Conservation (phyloP, 208 protist genomes). For the Trypanosomatidae sp. region DNA sequence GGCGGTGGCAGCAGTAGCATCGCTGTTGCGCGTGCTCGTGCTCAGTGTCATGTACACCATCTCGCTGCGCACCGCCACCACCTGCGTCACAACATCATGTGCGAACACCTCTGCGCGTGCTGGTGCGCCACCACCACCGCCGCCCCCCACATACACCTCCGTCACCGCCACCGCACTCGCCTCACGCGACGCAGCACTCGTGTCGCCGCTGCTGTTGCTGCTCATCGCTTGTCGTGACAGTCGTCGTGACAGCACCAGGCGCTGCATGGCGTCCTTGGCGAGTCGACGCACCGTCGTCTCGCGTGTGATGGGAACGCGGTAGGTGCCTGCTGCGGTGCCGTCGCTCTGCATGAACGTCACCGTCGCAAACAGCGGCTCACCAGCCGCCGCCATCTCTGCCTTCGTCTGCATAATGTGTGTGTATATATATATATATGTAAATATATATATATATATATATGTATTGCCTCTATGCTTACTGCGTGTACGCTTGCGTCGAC, state of each 20-base stretch:
- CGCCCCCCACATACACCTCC: constrained; percentile 55
- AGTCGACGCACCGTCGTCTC: constrained; percentile 60
- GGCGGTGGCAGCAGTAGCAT: constrained; percentile 2
- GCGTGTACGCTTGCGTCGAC: too few relatives aligned
- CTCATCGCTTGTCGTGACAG: constrained; percentile 1
- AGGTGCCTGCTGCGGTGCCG: constrained; percentile 15
- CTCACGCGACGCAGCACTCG: too few relatives aligned
- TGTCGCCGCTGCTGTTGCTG: constrained; percentile 11
- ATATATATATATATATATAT: too few relatives aligned
- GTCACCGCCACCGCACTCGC: too few relatives aligned
- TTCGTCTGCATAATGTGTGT: too few relatives aligned
- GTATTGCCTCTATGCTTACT: too few relatives aligned
- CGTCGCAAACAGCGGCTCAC: constrained; percentile 73
- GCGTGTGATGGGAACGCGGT: constrained; percentile 58
- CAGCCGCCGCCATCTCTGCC: too few relatives aligned
- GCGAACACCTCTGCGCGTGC: constrained; percentile 49
- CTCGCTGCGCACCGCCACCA: constrained; percentile 54
- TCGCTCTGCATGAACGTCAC: constrained; percentile 43
- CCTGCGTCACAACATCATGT: constrained; percentile 49
- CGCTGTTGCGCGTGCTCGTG: background rate
- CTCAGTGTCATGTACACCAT: constrained; percentile 50
- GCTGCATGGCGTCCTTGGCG: constrained; percentile 72
- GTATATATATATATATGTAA: too few relatives aligned
- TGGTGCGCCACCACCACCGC: constrained; percentile 15
- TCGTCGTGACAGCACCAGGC: constrained; percentile 36